Base-by-base conservation (phyloP, 805 yeast genomes). In the Saturnispora quitensis region DNA sequence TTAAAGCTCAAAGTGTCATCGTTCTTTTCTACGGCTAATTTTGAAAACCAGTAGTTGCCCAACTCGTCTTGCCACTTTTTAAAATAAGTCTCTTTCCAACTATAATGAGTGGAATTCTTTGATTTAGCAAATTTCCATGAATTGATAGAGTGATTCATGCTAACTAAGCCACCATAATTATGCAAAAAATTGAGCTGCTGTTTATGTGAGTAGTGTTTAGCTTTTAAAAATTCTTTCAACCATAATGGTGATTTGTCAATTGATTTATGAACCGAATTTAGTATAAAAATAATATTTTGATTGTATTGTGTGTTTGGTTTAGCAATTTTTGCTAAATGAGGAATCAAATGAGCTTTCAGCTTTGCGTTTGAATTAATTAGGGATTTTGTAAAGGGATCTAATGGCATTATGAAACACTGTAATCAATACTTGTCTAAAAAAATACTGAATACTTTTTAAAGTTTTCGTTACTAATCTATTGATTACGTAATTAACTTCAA, bases 301-400 rank as follows among this genome's bases (percentile, higher is more conserved):
- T 43, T 49, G 22, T 46, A 42, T n/a, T 49, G 51, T 18, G 47
- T 49, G 34, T 43, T 43, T 25, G 47, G 20, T 15, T 27, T 43
- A 8, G 15, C 13, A 6, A 49, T 43, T 25, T 43, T 36, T 9
- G 35, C 8, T n/a, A 43, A 28, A 42, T 45, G 50, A 12, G 40
- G 31, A 13, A 17, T 28, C n/a, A 42, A 33, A 40, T 34, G 17
- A 43, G 17, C 13, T 7, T 36, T 28, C 2, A 40, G 27, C 7
- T 31, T 33, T n/a, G 40, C 18, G 20, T 27, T n/a, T 18, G 38
- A 31, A 17, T 20, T 28, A 10, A 47, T 20, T 20, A 47, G 22
- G 4, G 45, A 47, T 38, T 22, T 47, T 8, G 50, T 47, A 22
- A 40, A 47, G 2, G 38, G 7, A 40, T 47, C 50, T n/a, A 45